These are phyloP conservation scores for Rhododendron griersonianum DNA, from an alignment of 148 eudicot genomes.

Conservation along the genomic window DNA sequence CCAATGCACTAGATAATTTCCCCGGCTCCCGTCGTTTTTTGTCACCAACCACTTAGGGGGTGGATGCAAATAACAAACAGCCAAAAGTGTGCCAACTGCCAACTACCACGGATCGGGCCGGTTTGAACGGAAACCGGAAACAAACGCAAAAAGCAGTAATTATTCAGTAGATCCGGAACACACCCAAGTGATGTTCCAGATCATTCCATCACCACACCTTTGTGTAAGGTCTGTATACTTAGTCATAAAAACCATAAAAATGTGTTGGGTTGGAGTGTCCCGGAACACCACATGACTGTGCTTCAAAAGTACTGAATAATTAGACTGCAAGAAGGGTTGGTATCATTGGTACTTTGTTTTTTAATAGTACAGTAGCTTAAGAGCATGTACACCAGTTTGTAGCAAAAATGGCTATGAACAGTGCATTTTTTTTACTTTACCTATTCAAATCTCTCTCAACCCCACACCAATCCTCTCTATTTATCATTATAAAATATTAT, in stretches of 20 bases:
- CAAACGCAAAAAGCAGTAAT: background rate
- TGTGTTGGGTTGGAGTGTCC: too few species aligned
- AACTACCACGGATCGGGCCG: background rate
- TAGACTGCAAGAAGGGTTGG: background rate
- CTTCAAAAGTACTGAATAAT: too few species aligned
- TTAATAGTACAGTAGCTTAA: background rate
- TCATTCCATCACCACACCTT: background rate
- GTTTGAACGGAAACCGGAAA: background rate
- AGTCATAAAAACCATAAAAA: background rate
- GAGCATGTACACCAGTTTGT: too few species aligned
- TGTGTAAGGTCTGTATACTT: background rate
- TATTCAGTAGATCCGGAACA: background rate
- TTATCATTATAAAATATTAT: too few species aligned
- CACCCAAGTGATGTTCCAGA: too few species aligned
- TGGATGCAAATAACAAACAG: background rate
- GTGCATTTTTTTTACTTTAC: too few species aligned
- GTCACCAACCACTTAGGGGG: background rate
- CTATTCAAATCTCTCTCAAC: too few species aligned
- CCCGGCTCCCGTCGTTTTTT: background rate
- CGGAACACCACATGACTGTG: too few species aligned
- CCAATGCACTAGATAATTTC: background rate
- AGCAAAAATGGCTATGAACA: too few species aligned
- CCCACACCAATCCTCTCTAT: too few species aligned
- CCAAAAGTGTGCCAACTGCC: background rate
- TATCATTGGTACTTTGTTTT: background rate